These are phyloP conservation scores for Forsythia viridissima DNA, from an alignment of 257 asterid species.

Conservation along the genomic window DNA sequence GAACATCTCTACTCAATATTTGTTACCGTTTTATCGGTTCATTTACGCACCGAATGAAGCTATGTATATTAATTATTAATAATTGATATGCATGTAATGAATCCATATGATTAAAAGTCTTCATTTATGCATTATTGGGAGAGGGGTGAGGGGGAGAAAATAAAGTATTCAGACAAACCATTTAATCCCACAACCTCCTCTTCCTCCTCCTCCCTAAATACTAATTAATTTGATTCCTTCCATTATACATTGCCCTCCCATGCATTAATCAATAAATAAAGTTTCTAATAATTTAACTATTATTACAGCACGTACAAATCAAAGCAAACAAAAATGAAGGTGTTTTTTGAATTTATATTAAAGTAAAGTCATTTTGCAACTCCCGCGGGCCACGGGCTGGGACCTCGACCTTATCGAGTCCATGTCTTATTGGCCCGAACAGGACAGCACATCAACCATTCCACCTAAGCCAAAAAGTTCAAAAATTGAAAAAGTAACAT, in stretches of 20 bases:
- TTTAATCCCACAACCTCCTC: constrained; percentile 8
- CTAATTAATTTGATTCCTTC: not conserved
- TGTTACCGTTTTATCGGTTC: not conserved
- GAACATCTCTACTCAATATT: too few relatives aligned
- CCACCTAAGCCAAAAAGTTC: too few relatives aligned
- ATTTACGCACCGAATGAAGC: not conserved
- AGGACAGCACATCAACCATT: not conserved
- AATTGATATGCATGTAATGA: not conserved
- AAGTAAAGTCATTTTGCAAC: too few relatives aligned
- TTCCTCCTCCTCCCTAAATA: not conserved
- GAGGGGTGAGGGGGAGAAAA: not conserved
- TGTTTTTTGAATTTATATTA: too few relatives aligned
- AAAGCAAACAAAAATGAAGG: not conserved
- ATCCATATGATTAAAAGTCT: not conserved
- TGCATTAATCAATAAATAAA: not conserved
- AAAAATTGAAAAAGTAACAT: too few relatives aligned
- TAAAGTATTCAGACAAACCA: not conserved
- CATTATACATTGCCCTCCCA: not conserved
- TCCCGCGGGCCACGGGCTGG: too few relatives aligned
- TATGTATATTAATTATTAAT: not conserved
- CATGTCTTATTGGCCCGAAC: not conserved
- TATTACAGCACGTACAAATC: not conserved
- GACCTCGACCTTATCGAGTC: too few relatives aligned
- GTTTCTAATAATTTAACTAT: constrained; percentile 4
- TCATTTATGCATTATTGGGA: not conserved